These are phyloP conservation scores for Apiotrichum gamsii DNA, from an alignment of 1,284 basidiomycete genomes.

Conservation along the genomic window DNA sequence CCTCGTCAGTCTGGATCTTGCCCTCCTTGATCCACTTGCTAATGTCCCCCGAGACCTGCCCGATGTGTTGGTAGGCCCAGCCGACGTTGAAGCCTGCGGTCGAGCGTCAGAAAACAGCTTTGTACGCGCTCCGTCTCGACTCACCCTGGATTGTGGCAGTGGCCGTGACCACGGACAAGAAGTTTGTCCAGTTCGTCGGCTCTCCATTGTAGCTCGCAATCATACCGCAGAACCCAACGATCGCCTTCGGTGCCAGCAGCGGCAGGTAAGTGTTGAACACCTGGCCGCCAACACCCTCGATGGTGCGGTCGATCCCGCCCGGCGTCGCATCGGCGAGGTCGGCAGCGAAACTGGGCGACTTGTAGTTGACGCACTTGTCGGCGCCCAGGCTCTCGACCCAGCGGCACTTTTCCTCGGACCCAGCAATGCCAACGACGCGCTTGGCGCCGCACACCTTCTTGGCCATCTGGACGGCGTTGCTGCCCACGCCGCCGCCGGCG, in stretches of 20 bases:
- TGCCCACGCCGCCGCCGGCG: constrained; percentile 30
- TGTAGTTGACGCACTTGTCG: constrained; percentile 46
- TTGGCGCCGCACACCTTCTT: constrained; percentile 31
- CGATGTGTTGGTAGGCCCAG: constrained; percentile 19
- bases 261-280: constrained; percentile 34
- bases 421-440: constrained; percentile 48
- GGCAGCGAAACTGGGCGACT: constrained; percentile 26
- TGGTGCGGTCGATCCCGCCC: constrained; percentile 20
- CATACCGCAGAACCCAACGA: constrained; percentile 46
- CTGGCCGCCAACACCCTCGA: constrained; percentile 41
- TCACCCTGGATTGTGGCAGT: constrained; percentile 37
- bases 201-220: not conserved
- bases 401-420: constrained; percentile 45
- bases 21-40: constrained; percentile 10
- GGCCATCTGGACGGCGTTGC: constrained; percentile 24
- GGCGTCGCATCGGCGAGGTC: constrained; percentile 11
- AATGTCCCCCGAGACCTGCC: constrained; percentile 1
- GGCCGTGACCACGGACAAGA: no score
- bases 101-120: not conserved
- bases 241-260: constrained; percentile 40
- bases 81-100: constrained; percentile 41
- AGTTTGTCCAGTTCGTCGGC: constrained; percentile 9
- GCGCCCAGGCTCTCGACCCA: constrained; percentile 42
- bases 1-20: constrained; percentile 7
- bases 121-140: not conserved